phyloP scores from a whole-genome alignment of 257 asterid species.

The Fraxinus americana region DNA sequence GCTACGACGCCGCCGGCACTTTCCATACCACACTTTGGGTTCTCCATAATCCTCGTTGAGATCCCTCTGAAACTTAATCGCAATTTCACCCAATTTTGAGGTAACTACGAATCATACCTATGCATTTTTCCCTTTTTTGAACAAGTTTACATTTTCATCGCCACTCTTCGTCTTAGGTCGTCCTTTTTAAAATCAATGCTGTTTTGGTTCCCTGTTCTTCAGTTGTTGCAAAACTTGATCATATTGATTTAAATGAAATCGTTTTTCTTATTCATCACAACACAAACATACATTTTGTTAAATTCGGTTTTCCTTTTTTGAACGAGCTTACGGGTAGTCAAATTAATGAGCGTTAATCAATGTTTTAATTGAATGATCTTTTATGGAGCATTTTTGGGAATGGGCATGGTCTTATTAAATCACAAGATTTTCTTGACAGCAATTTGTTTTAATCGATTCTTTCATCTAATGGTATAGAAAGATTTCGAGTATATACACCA shows the following conservation, averaged over 20 bases:
- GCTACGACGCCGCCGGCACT: conserved; percentile 21
- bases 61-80: conserved; percentile 7
- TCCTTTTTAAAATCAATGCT: conserved; percentile 13
- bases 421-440: background rate
- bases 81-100: background rate
- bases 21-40: conserved; percentile 20
- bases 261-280: background rate
- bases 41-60: background rate
- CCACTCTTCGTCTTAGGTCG: background rate
- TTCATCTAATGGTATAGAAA: background rate
- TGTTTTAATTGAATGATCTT: conserved; percentile 4
- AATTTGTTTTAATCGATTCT: background rate
- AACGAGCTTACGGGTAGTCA: conserved; percentile 1
- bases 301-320: background rate
- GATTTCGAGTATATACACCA: background rate
- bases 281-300: background rate
- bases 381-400: background rate
- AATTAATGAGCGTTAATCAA: conserved; percentile 14
- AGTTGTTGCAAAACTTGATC: background rate
- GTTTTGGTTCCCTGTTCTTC: conserved; percentile 2
- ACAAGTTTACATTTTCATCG: background rate
- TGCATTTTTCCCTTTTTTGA: background rate
- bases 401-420: background rate
- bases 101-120: background rate
- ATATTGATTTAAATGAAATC: background rate